These are phyloP conservation scores for Exophiala mesophila DNA, from an alignment of 2,329 filamentous ascomycete species.

Conservation along the genomic window DNA sequence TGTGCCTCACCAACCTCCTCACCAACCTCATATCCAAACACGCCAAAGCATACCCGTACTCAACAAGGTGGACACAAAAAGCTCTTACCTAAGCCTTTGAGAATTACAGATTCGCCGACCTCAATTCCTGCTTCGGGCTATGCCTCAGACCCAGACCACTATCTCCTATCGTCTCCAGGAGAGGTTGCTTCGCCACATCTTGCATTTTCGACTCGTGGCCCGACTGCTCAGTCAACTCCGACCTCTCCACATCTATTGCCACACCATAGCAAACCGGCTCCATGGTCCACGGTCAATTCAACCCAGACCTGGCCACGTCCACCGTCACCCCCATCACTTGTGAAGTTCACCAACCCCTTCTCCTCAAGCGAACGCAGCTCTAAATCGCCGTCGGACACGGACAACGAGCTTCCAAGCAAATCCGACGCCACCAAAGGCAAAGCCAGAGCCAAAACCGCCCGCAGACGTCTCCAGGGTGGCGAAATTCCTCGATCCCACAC, in stretches of 20 bases:
- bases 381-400: slow-evolving; percentile 12
- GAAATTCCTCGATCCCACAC: slow-evolving; percentile 19
- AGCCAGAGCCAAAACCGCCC: not conserved
- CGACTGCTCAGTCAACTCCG: not conserved
- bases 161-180: slow-evolving; percentile 35
- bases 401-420: slow-evolving; percentile 5
- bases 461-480: not conserved
- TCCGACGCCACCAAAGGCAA: not conserved
- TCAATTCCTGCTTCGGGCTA: slow-evolving; percentile 29
- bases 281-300: slow-evolving; percentile 42
- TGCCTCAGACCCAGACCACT: slow-evolving; percentile 34
- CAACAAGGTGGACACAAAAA: slow-evolving; percentile 12
- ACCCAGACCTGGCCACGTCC: slow-evolving; percentile 27
- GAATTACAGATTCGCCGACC: slow-evolving; percentile 32
- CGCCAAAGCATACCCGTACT: not conserved
- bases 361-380: slow-evolving; percentile 17
- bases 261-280: slow-evolving; percentile 26
- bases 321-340: slow-evolving; percentile 10
- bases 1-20: not conserved
- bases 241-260: not conserved
- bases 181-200: slow-evolving; percentile 32
- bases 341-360: slow-evolving; percentile 20
- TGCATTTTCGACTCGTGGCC: not conserved
- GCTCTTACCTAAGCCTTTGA: slow-evolving; percentile 25
- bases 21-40: slow-evolving; percentile 4